Conservation (phyloP, 169 alveolate species). For the Eimeria necatrix region DNA sequence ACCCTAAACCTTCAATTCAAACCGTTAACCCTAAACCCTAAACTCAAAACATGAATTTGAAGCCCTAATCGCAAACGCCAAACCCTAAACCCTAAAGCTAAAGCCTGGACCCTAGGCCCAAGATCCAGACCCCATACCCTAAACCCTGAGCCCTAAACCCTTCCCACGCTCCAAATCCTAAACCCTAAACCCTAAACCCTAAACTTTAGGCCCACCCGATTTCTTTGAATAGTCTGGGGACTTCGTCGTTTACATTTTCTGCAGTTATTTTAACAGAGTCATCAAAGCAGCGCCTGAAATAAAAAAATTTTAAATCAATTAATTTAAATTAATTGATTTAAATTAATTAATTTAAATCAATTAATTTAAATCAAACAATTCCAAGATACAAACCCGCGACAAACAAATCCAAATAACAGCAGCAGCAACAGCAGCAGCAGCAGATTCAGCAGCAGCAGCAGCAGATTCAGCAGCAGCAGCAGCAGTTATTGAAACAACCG, state of each 20-base stretch:
- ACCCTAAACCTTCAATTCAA: not conserved
- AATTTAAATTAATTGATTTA: no score
- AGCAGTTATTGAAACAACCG: no score
- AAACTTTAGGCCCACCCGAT: slow-evolving; percentile 69
- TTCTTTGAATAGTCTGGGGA: slow-evolving; percentile 79
- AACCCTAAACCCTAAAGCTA: slow-evolving; percentile 9
- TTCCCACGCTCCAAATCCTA: slow-evolving; percentile 25
- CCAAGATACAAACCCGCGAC: no score
- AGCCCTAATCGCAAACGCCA: not conserved
- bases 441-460: no score
- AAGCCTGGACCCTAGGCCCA: no score
- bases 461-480: no score
- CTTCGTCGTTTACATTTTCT: slow-evolving; percentile 81
- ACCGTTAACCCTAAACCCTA: not conserved
- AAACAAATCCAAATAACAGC: no score
- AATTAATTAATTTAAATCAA: no score
- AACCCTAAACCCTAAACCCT: slow-evolving; percentile 60
- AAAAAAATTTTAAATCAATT: not conserved
- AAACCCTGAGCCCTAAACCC: slow-evolving; percentile 29
- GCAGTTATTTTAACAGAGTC: slow-evolving; percentile 70
- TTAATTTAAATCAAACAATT: no score
- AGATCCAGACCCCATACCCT: slow-evolving; percentile 22
- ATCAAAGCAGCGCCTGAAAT: slow-evolving; percentile 58
- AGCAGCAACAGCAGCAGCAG: no score
- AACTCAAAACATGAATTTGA: not conserved